These are phyloP conservation scores for Leishmania major DNA, from an alignment of 208 protist genomes.

Conservation along the genomic window DNA sequence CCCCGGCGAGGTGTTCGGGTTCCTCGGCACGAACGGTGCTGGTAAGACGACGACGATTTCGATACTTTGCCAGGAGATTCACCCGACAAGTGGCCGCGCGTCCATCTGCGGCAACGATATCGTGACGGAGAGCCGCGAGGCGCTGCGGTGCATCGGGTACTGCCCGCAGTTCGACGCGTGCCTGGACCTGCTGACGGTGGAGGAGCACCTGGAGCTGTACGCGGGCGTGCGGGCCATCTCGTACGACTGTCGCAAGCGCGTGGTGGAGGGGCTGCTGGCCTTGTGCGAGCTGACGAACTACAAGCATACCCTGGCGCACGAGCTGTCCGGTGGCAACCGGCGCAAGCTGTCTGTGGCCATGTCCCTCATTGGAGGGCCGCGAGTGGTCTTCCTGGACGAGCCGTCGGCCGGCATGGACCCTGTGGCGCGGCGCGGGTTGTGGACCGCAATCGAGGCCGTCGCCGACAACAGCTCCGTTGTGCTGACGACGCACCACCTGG, in stretches of 20 bases:
- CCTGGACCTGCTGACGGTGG: conserved; percentile 89
- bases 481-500: conserved; percentile 94
- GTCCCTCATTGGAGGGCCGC: conserved; percentile 57
- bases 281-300: too few species aligned
- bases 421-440: conserved; percentile 52
- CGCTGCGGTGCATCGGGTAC: conserved; percentile 87
- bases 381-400: conserved; percentile 70
- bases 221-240: conserved; percentile 41
- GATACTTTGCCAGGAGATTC: conserved; percentile 73
- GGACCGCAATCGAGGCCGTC: conserved; percentile 67
- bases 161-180: conserved; percentile 96
- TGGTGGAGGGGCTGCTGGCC: too few species aligned
- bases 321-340: conserved; percentile 64
- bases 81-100: too few species aligned
- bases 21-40: conserved; percentile 90
- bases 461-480: conserved; percentile 68
- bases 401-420: conserved; percentile 77
- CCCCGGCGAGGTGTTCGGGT: conserved; percentile 82
- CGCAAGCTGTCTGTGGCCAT: conserved; percentile 66
- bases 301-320: conserved; percentile 16
- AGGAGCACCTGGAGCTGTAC: conserved; percentile 90
- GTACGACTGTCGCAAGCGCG: neutral
- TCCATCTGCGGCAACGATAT: conserved; percentile 60
- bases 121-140: conserved; percentile 40
- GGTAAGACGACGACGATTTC: conserved; percentile 91